Conservation (phyloP, 2,329 filamentous ascomycete genomes). For the Alternaria sp. region DNA sequence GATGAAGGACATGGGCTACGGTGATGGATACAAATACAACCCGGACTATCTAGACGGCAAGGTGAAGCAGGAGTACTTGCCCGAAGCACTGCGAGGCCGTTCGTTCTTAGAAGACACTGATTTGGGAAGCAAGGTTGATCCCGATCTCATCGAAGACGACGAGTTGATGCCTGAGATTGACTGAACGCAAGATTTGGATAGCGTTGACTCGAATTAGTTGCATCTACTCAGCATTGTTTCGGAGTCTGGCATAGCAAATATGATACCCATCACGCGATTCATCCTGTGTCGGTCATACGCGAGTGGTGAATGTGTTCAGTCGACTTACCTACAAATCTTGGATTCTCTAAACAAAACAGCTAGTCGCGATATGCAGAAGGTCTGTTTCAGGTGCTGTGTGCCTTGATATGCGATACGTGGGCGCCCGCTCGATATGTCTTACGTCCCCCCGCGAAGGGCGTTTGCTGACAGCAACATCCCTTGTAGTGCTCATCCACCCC, state of each 20-base stretch:
- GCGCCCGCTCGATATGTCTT: neutral
- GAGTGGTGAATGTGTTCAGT: neutral
- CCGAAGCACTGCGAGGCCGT: conserved; percentile 73
- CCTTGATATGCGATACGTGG: neutral
- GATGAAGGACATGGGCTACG: conserved; percentile 93
- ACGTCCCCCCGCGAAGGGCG: neutral
- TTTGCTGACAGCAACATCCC: neutral
- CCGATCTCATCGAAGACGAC: conserved; percentile 40
- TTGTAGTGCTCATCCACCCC: neutral
- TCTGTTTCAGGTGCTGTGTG: neutral
- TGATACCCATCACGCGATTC: conserved; percentile 11
- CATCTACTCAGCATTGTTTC: neutral
- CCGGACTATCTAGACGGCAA: conserved; percentile 84
- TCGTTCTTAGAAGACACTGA: conserved; percentile 81
- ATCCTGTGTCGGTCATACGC: neutral
- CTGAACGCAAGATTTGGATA: neutral
- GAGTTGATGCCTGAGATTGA: conserved; percentile 38
- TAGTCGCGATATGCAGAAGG: neutral
- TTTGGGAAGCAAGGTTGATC: conserved; percentile 79
- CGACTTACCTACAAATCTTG: neutral
- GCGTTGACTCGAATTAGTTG: neutral
- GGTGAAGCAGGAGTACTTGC: conserved; percentile 91
- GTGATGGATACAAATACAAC: conserved; percentile 94
- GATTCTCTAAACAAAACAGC: neutral
- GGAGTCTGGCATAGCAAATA: conserved; percentile 1